A percentile compares a stretch with the other conserved stretches of the same genome.
Conservation (phyloP, 805 yeast species). For the Zygosaccharomyces rouxii region DNA sequence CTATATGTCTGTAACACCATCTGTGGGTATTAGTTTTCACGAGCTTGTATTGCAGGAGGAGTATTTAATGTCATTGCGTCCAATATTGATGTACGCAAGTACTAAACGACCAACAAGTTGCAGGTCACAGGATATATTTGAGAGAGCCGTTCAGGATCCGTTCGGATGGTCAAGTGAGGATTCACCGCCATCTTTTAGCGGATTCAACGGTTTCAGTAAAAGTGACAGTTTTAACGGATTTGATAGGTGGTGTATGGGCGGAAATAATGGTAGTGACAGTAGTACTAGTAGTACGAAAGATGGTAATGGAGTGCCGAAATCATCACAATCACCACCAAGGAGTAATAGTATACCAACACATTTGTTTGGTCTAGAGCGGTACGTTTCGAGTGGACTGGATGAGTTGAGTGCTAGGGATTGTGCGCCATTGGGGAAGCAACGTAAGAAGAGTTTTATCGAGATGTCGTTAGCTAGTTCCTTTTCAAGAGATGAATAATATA, state of each 20-base stretch:
- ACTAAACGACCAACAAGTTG: neutral
- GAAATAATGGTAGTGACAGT: neutral
- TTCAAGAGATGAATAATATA: neutral
- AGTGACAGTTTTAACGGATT: neutral
- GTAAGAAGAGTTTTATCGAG: slow-evolving; percentile 4
- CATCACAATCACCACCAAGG: neutral
- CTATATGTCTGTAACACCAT: neutral
- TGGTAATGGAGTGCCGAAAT: neutral
- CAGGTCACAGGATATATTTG: slow-evolving; percentile 37
- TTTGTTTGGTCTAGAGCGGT: slow-evolving; percentile 28
- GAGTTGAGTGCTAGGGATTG: slow-evolving; percentile 8
- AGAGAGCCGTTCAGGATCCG: slow-evolving; percentile 30
- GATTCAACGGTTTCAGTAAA: neutral
- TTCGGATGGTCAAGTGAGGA: slow-evolving; percentile 14
- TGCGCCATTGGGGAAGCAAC: neutral
- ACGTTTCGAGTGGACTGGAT: slow-evolving; percentile 29
- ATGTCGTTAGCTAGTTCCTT: slow-evolving; percentile 5
- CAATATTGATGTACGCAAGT: slow-evolving; percentile 3
- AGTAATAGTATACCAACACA: slow-evolving; percentile 26
- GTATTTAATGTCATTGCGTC: slow-evolving; percentile 2
- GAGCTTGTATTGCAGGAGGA: neutral
- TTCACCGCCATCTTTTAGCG: neutral
- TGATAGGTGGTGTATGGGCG: neutral
- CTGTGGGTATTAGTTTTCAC: neutral
- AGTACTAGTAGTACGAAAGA: neutral